These are phyloP conservation scores for Pyrenophora graminea DNA, from an alignment of 2,329 filamentous ascomycete genomes.

Conservation along the genomic window DNA sequence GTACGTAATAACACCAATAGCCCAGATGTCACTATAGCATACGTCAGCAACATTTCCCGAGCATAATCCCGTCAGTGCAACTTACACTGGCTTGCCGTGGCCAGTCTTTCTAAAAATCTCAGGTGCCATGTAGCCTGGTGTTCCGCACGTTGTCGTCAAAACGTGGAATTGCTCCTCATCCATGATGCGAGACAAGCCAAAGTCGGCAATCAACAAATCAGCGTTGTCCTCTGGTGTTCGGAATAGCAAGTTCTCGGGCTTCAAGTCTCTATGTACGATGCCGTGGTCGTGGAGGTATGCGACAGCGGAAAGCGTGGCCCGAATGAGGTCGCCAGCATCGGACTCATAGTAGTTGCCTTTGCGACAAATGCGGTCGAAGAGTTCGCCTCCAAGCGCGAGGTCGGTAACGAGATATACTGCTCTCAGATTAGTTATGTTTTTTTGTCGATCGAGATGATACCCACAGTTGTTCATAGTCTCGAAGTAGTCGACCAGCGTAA, in stretches of 20 bases:
- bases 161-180: constrained; percentile 99
- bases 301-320: constrained; percentile 93
- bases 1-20: constrained; percentile 97
- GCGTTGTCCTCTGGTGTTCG: constrained; percentile 97
- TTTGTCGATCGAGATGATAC: constrained; percentile 23
- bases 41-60: constrained; percentile 14
- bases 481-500: constrained; percentile 98
- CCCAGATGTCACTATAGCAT: constrained; percentile 78
- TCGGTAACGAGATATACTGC: constrained; percentile 93
- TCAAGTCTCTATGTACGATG: constrained; percentile 96
- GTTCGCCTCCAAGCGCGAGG: constrained; percentile 90
- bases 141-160: constrained; percentile 94
- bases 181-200: constrained; percentile 95
- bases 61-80: background rate
- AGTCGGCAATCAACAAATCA: constrained; percentile 94
- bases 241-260: constrained; percentile 96
- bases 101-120: constrained; percentile 99
- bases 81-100: constrained; percentile 90
- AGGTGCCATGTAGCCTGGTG: constrained; percentile 97
- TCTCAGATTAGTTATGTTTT: constrained; percentile 11
- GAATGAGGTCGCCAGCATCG: constrained; percentile 92
- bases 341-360: constrained; percentile 99
- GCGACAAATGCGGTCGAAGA: constrained; percentile 97
- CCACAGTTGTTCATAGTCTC: constrained; percentile 97
- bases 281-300: constrained; percentile 98